Conservation (phyloP, 2,329 filamentous ascomycete species). For the Claviceps humidiphila region DNA sequence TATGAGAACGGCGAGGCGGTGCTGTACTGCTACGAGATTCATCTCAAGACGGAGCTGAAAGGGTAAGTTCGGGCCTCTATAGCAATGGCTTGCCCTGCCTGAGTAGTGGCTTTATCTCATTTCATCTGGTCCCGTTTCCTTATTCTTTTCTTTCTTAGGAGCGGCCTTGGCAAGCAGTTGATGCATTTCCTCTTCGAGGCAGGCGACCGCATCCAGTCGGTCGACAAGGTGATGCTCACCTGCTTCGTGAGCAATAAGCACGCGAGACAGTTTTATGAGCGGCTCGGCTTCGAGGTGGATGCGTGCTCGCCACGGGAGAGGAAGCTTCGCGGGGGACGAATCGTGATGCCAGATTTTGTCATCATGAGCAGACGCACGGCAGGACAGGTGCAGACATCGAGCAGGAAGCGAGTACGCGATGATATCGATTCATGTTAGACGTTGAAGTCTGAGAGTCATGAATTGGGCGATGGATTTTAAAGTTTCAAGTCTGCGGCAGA, state of each 20-base stretch:
- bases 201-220: conserved; percentile 37
- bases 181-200: conserved; percentile 42
- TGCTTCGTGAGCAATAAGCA: conserved; percentile 50
- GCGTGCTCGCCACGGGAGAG: conserved; percentile 40
- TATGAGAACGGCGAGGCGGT: conserved; percentile 53
- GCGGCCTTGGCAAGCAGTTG: conserved; percentile 48
- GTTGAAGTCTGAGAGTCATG: neutral
- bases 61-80: conserved; percentile 25
- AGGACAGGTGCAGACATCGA: neutral
- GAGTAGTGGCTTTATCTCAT: too few relatives aligned
- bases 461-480: too few relatives aligned
- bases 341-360: conserved; percentile 42
- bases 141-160: conserved; percentile 23
- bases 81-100: too few relatives aligned
- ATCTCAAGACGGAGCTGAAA: conserved; percentile 44
- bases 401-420: neutral
- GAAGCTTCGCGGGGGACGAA: conserved; percentile 39
- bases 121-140: neutral
- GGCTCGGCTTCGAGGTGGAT: conserved; percentile 43
- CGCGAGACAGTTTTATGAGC: conserved; percentile 48
- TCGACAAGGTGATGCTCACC: conserved; percentile 60
- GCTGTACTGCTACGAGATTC: conserved; percentile 69
- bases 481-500: too few relatives aligned
- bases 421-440: too few relatives aligned
- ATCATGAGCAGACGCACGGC: conserved; percentile 40